Conservation (phyloP, 139 green algal genomes). For the Zygnema circumcarinatum region DNA sequence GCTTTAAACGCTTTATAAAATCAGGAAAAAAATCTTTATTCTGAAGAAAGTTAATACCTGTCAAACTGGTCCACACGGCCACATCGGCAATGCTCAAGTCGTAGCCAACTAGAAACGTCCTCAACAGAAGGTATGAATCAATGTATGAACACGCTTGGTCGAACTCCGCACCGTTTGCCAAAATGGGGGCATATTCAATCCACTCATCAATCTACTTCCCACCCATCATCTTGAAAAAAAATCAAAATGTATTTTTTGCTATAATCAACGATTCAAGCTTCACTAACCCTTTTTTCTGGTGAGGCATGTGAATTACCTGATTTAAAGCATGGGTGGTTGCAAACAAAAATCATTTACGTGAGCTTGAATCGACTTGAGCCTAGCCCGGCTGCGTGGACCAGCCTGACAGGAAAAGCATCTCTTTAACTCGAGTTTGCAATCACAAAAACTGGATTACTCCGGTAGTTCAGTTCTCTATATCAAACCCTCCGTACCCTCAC, state of each 20-base stretch:
- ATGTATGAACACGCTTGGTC: conserved; percentile 69
- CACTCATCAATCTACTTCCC: conserved; percentile 1
- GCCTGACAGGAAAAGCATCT: too few species aligned
- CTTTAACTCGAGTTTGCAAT: too few species aligned
- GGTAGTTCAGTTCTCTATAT: neutral
- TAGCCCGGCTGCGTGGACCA: too few species aligned
- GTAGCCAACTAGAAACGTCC: conserved; percentile 87
- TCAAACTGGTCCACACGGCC: conserved; percentile 76
- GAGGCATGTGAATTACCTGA: too few species aligned
- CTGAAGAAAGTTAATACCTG: too few species aligned
- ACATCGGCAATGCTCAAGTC: conserved; percentile 82
- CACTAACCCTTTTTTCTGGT: too few species aligned
- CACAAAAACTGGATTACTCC: too few species aligned
- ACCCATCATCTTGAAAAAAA: neutral
- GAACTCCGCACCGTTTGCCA: conserved; percentile 74
- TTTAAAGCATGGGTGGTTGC: neutral
- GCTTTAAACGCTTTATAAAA: too few species aligned
- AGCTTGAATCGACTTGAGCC: too few species aligned
- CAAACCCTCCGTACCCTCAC: conserved; percentile 66
- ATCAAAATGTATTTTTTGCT: too few species aligned
- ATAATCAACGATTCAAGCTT: too few species aligned
- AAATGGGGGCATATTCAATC: conserved; percentile 72
- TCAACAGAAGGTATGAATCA: conserved; percentile 78
- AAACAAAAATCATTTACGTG: neutral
- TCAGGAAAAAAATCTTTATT: too few species aligned